phyloP scores from a whole-genome alignment of 1,284 basidiomycete species.

The Pseudozyma pruni region DNA sequence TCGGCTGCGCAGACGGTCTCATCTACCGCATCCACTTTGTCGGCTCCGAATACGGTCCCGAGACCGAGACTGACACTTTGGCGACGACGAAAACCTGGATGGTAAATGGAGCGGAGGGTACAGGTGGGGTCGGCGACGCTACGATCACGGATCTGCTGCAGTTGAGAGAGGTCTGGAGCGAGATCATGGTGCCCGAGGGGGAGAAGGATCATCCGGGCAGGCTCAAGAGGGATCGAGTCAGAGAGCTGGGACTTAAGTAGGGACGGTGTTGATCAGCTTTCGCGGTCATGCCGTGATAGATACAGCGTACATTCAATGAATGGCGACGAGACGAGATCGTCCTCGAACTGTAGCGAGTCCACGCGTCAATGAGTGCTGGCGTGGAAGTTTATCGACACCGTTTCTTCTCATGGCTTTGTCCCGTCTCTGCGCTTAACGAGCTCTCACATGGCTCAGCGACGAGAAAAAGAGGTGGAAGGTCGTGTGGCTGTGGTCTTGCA shows the following conservation, averaged over 20 bases:
- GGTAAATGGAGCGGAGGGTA: conserved; percentile 1
- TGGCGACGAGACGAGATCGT: not conserved
- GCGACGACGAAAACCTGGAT: not conserved
- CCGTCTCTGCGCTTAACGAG: no score
- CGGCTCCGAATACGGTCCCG: conserved; percentile 42
- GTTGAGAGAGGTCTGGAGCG: conserved; percentile 55
- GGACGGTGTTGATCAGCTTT: not conserved
- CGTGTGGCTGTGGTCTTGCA: conserved; percentile 24
- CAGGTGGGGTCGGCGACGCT: conserved; percentile 39
- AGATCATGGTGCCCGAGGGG: conserved; percentile 52
- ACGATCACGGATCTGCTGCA: conserved; percentile 51
- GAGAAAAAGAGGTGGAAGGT: conserved; percentile 1
- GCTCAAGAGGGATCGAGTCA: conserved; percentile 19
- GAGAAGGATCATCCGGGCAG: conserved; percentile 46
- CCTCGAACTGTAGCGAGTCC: no score
- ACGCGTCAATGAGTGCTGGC: no score
- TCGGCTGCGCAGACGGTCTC: conserved; percentile 57
- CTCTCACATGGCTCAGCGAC: no score
- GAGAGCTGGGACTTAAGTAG: conserved; percentile 39
- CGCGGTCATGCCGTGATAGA: no score
- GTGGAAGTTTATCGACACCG: conserved; percentile 10
- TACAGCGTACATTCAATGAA: not conserved
- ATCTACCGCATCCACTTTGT: conserved; percentile 61
- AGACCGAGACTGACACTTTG: conserved; percentile 17
- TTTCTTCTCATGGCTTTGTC: not conserved